Percentiles rank a stretch among this genome's conserved stretches.
Evolutionary conservation across 208 protist species (phyloP).

Genomic region (Leishmania amazonensis): DNA sequence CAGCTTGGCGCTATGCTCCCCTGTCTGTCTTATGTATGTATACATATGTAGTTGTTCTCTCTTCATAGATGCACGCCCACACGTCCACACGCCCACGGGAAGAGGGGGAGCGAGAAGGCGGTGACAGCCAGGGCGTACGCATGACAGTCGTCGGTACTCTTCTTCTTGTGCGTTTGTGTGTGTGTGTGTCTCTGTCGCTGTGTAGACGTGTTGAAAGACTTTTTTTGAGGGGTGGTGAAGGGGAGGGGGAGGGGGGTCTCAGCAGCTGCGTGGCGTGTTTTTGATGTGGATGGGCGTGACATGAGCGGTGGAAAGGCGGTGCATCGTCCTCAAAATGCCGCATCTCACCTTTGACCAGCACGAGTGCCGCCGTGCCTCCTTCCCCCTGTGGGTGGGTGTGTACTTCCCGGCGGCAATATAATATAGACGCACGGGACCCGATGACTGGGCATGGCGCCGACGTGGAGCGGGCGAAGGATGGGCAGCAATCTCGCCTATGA

Average conservation of each 20-base stretch:
- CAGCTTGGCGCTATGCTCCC: background rate
- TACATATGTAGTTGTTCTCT: background rate
- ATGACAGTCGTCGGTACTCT: no score
- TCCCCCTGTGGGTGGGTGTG: background rate
- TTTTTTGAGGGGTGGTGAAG: no score
- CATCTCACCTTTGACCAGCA: no score
- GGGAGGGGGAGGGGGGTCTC: no score
- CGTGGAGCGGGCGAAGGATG: background rate
- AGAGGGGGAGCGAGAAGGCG: background rate
- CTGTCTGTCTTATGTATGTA: background rate
- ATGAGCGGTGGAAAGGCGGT: no score
- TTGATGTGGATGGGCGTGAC: no score
- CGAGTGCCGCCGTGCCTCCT: no score
- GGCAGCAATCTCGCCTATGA: background rate
- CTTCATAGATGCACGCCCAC: constrained; percentile 1
- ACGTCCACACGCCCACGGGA: background rate
- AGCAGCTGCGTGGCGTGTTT: no score
- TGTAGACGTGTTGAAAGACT: no score
- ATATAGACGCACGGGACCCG: background rate
- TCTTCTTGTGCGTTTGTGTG: background rate
- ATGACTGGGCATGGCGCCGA: background rate
- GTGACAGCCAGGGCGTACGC: background rate
- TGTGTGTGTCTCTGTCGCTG: background rate
- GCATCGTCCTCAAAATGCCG: no score
- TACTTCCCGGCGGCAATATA: background rate